Percentiles rank a stretch among this genome's conserved stretches.
phyloP scores from a whole-genome alignment of 768 basidiomycete species.

The Sistotremastrum niveocremeum region DNA sequence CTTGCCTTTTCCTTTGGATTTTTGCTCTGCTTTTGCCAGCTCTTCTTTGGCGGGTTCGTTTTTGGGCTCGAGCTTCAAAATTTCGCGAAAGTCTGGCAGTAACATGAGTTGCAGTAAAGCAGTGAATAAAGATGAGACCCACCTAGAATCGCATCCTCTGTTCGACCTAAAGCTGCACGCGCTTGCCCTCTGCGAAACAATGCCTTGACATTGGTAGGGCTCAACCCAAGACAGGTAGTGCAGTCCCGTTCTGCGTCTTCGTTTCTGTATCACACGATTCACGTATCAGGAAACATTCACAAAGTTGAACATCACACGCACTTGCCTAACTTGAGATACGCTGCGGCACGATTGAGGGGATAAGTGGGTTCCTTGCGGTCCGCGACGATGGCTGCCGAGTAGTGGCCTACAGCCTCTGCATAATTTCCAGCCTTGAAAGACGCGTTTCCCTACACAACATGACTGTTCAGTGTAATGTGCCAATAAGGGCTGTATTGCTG shows the following conservation, averaged over 20 bases:
- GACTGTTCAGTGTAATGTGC: too few species aligned
- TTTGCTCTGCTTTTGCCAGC: conserved; percentile 34
- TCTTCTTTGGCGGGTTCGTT: conserved; percentile 55
- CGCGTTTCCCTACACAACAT: conserved; percentile 53
- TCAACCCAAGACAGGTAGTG: conserved; percentile 43
- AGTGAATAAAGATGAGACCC: conserved; percentile 1
- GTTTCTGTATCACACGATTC: conserved; percentile 28
- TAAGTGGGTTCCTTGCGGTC: conserved; percentile 63
- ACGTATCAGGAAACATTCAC: conserved; percentile 8
- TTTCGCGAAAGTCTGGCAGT: conserved; percentile 43
- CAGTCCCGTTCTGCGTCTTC: conserved; percentile 79
- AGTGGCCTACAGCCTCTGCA: conserved; percentile 70
- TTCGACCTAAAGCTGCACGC: conserved; percentile 36
- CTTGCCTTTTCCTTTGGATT: conserved; percentile 21
- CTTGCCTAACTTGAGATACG: conserved; percentile 93
- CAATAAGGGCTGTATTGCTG: too few species aligned
- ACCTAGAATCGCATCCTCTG: conserved; percentile 52
- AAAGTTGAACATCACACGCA: conserved; percentile 31
- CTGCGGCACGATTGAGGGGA: conserved; percentile 78
- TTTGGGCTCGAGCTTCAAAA: conserved; percentile 45
- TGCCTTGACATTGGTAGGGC: conserved; percentile 57
- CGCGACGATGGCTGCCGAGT: conserved; percentile 65
- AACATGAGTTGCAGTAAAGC: neutral
- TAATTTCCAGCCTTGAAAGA: conserved; percentile 77
- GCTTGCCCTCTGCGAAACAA: conserved; percentile 72